A percentile compares a stretch with the other conserved stretches of the same genome.
Conservation (phyloP, 257 asterid species). For the Thymus mandschuricus region DNA sequence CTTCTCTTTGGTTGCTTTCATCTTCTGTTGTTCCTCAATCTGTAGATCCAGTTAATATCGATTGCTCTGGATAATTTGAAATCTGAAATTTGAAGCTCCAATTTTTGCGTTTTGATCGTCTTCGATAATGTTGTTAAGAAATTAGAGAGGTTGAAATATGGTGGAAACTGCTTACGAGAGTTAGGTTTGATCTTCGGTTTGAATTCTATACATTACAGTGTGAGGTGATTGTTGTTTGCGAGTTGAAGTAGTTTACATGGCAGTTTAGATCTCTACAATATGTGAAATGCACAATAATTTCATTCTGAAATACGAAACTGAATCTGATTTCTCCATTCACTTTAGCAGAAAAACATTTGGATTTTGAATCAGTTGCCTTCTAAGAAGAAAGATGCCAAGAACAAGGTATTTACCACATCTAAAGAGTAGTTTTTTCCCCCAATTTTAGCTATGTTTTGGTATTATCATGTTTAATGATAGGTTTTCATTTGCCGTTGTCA, state of each 20-base stretch:
- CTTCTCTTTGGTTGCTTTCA: not conserved
- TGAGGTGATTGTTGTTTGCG: not conserved
- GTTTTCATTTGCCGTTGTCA: not conserved
- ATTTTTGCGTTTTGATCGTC: conserved; percentile 1
- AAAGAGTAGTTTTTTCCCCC: not conserved
- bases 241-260: not conserved
- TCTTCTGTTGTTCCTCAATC: not conserved
- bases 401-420: conserved; percentile 33
- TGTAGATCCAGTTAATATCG: conserved; percentile 21
- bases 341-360: conserved; percentile 23
- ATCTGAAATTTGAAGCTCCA: conserved; percentile 3
- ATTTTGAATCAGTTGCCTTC: not conserved
- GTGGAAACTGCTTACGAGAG: not conserved
- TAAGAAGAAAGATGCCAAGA: conserved; percentile 31
- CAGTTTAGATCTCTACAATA: too few relatives aligned
- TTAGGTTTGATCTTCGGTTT: not conserved
- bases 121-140: conserved; percentile 1
- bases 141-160: not conserved
- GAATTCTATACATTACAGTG: not conserved
- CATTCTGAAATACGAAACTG: not conserved
- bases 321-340: not conserved
- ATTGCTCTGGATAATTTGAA: not conserved
- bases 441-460: not conserved
- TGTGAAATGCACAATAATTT: not conserved
- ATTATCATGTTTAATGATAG: not conserved